phyloP scores from a whole-genome alignment of 2,329 filamentous ascomycete species.

The Scolecobasidium constrictum region DNA sequence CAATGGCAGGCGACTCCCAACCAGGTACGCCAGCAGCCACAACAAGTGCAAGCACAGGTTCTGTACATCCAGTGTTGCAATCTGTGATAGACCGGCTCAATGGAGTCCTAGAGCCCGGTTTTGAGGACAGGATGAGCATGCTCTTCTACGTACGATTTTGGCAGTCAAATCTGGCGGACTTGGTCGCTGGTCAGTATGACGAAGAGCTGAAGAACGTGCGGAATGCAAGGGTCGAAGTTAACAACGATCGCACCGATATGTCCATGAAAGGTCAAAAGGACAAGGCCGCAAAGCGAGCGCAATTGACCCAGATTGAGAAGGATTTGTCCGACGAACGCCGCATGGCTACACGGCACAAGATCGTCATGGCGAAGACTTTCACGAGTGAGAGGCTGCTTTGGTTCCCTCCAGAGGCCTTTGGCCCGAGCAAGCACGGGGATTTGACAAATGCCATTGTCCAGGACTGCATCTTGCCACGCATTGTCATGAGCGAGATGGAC shows the following conservation, averaged over 20 bases:
- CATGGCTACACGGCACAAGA: conserved; percentile 2
- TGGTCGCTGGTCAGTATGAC: conserved; percentile 70
- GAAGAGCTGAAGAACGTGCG: conserved; percentile 48
- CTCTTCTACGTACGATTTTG: conserved; percentile 88
- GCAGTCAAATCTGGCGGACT: conserved; percentile 74
- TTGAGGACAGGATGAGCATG: conserved; percentile 61
- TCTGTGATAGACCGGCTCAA: conserved; percentile 62
- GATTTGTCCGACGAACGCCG: conserved; percentile 55
- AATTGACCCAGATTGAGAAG: conserved; percentile 57
- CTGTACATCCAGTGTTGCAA: conserved; percentile 60
- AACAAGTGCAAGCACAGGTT: conserved; percentile 19
- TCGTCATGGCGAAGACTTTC: conserved; percentile 40
- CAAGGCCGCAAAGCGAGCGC: conserved; percentile 60
- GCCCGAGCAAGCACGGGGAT: conserved; percentile 48
- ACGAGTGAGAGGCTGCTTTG: conserved; percentile 67
- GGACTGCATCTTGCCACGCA: conserved; percentile 82
- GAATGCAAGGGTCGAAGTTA: conserved; percentile 37
- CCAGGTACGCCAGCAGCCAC: neutral
- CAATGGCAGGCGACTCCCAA: conserved; percentile 9
- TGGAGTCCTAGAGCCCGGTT: conserved; percentile 47
- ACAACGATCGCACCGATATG: conserved; percentile 62
- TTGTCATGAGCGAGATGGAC: conserved; percentile 74
- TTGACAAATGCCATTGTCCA: conserved; percentile 73
- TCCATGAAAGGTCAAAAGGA: conserved; percentile 53
- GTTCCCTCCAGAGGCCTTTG: conserved; percentile 51